These are phyloP conservation scores for Picochlorum sp. DNA, from an alignment of 139 green algal genomes.

Conservation along the genomic window DNA sequence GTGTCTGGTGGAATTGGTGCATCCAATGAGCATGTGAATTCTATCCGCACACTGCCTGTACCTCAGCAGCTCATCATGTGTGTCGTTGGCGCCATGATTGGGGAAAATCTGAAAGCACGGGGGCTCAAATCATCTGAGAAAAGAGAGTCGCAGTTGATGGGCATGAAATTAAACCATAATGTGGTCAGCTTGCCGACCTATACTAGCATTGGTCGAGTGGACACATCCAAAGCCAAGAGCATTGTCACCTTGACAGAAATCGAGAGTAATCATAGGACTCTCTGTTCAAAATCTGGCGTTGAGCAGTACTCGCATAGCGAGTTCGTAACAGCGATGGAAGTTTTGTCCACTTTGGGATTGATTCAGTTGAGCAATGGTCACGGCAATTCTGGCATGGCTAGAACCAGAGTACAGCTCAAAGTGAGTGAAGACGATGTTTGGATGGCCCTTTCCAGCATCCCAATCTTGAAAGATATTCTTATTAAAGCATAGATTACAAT, in stretches of 20 bases:
- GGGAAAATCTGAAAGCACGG: conserved; percentile 5
- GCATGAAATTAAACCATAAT: not conserved
- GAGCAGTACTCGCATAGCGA: conserved; percentile 7
- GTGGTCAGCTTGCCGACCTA: no score
- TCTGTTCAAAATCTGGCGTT: conserved; percentile 19
- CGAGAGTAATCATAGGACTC: not conserved
- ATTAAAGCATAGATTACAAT: no score
- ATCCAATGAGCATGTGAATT: conserved; percentile 12
- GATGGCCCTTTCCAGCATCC: conserved; percentile 15
- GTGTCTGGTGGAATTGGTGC: conserved; percentile 22
- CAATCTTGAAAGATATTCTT: conserved; percentile 9
- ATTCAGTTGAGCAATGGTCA: not conserved
- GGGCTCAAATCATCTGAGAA: conserved; percentile 1
- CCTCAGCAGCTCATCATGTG: conserved; percentile 45
- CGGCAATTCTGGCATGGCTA: not conserved
- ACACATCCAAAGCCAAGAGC: not conserved
- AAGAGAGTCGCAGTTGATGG: not conserved
- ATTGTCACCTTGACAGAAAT: conserved; percentile 17
- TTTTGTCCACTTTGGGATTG: conserved; percentile 6
- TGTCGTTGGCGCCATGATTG: conserved; percentile 27
- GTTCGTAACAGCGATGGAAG: conserved; percentile 13
- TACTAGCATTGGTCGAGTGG: not conserved
- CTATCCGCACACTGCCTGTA: conserved; percentile 30
- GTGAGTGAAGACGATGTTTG: conserved; percentile 22
- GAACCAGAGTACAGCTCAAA: conserved; percentile 14